Conservation (phyloP, 1,284 basidiomycete genomes). For the Gomphus bonarii region DNA sequence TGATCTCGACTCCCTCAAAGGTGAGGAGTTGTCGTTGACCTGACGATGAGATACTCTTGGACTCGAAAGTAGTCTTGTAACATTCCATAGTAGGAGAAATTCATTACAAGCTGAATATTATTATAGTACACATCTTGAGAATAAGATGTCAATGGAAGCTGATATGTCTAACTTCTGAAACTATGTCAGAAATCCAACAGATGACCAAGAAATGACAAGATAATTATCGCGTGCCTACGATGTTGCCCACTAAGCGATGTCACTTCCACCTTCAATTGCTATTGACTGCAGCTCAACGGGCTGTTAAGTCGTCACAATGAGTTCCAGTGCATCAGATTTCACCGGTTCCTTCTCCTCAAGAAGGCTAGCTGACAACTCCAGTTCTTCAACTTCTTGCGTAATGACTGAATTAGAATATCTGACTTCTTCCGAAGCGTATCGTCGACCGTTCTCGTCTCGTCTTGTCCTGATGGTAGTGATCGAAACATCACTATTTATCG, state of each 20-base stretch:
- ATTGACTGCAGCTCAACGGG: not conserved
- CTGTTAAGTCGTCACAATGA: not conserved
- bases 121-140: too few relatives aligned
- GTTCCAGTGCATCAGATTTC: too few relatives aligned
- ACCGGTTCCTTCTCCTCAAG: not conserved
- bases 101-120: too few relatives aligned
- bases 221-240: not conserved
- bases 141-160: too few relatives aligned
- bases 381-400: not conserved
- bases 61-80: too few relatives aligned
- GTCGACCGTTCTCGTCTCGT: not conserved
- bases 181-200: not conserved
- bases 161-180: too few relatives aligned
- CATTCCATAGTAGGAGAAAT: too few relatives aligned
- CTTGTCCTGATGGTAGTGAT: not conserved
- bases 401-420: not conserved
- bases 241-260: not conserved
- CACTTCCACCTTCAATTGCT: not conserved
- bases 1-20: too few relatives aligned
- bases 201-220: not conserved
- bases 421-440: not conserved
- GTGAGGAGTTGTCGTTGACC: too few relatives aligned
- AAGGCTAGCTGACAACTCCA: not conserved
- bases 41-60: too few relatives aligned
- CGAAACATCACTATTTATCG: not conserved